Conservation (phyloP, 2,329 filamentous ascomycete genomes). For the Fusarium heterosporum region DNA sequence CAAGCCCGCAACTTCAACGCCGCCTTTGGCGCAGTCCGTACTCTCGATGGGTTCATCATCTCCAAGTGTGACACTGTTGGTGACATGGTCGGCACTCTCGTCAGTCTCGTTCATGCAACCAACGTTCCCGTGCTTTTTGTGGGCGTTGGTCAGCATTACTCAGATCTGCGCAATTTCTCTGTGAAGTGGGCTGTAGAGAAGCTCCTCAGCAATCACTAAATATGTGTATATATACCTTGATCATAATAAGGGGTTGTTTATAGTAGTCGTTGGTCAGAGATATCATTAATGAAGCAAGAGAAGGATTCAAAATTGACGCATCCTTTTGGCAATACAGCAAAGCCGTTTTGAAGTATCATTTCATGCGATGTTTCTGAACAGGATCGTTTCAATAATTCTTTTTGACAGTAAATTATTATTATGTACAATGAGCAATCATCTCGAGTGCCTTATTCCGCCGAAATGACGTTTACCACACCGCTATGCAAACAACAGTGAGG, state of each 20-base stretch:
- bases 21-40: constrained; percentile 83
- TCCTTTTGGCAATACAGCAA: neutral
- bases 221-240: constrained; percentile 18
- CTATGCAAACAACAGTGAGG: constrained; percentile 40
- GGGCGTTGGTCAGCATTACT: constrained; percentile 77
- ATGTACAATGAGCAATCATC: constrained; percentile 42
- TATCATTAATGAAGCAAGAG: constrained; percentile 22
- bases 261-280: constrained; percentile 7
- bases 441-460: constrained; percentile 15
- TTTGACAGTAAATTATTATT: constrained; percentile 45
- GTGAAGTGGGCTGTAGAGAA: constrained; percentile 77
- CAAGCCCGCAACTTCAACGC: constrained; percentile 97
- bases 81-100: constrained; percentile 97
- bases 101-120: constrained; percentile 97
- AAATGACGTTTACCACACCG: constrained; percentile 35
- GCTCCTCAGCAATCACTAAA: constrained; percentile 64
- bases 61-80: constrained; percentile 99
- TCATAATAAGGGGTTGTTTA: neutral
- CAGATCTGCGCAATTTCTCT: constrained; percentile 75
- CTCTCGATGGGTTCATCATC: constrained; percentile 96
- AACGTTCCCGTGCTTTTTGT: constrained; percentile 96
- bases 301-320: neutral
- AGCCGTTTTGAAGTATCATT: neutral
- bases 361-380: neutral
- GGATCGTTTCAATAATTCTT: constrained; percentile 26